Percentiles rank a stretch among this genome's conserved stretches.
Conservation (phyloP, 768 basidiomycete genomes). For the Gymnopilus dilepis region DNA sequence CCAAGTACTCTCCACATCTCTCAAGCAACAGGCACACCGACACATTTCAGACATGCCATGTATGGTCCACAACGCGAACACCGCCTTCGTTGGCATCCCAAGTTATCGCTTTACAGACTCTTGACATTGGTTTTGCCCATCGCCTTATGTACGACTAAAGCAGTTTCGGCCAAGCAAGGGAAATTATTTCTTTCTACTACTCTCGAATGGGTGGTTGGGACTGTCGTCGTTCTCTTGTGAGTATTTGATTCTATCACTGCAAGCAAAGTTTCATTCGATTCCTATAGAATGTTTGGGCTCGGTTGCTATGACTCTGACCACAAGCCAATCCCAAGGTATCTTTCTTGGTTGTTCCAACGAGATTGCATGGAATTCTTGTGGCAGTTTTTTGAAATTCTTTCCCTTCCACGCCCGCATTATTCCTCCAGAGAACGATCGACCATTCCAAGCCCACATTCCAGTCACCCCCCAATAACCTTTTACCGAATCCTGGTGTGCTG, state of each 20-base stretch:
- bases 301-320: neutral
- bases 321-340: neutral
- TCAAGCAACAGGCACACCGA: too few relatives aligned
- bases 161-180: constrained; percentile 8
- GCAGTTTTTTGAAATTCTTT: constrained; percentile 1
- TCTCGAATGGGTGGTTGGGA: constrained; percentile 20
- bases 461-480: constrained; percentile 4
- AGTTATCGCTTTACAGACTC: constrained; percentile 20
- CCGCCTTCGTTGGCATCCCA: constrained; percentile 17
- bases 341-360: constrained; percentile 13
- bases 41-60: too few relatives aligned
- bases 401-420: constrained; percentile 1
- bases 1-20: too few relatives aligned
- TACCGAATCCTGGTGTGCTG: constrained; percentile 18
- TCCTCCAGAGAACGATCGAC: constrained; percentile 1
- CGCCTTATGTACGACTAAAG: constrained; percentile 13
- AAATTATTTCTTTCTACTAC: constrained; percentile 9
- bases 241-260: too few relatives aligned
- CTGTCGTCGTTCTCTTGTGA: constrained; percentile 17
- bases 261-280: too few relatives aligned
- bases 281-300: constrained; percentile 10
- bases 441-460: neutral
- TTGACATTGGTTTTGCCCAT: constrained; percentile 2
- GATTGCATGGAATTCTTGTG: constrained; percentile 16
- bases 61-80: too few relatives aligned